Evolutionary conservation across 2,329 filamentous ascomycete species (phyloP), one percentile per base, ranked within the genome.

Genomic region (Pyrenochaeta sp.): DNA sequence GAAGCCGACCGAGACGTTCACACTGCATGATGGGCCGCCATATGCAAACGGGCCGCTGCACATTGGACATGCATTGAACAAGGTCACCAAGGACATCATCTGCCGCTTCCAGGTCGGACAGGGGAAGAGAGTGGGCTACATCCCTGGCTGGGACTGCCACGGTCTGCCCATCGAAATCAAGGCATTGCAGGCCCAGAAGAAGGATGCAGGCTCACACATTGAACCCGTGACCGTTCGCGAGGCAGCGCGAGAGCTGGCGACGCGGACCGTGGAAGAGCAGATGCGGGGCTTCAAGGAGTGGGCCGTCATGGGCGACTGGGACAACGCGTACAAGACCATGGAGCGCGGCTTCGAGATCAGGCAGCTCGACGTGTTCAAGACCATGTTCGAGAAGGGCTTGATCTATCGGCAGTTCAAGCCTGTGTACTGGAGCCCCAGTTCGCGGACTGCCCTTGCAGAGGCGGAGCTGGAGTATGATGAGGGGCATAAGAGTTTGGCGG

Each of bases 141-240:
- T 91, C 11, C 94, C 94, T 2, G 93, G 94, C 31, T 99, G 94
- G 94, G 95, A 99, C 69, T 99, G 94, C 57, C 94, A 99, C 76
- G 94, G 94, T 0, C 80, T 99, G 35, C 94, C 94, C 1, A 99
- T 99, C 65, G 94, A 99, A 78, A 81, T 97, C 60, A 99, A 97
- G 74, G 94, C 92, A 17, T 80, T 99, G 11, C 88, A 88, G 60
- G 72, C 75, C 55, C 65, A 72, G 56, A 63, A 77, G 67, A 66
- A 75, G 61, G 55, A 63, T 61, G 59, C 55, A 4, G 24, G 24
- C 11, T 37, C 61, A 13, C 53, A 68, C 36, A 67, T 73, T 34
- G 70, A 68, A 43, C 63, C 76, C 0, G 74, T 84, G 35, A 80
- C 82, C 51, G 81, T 91, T 48, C 82, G 89, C 15, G 72, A 78